phyloP scores from a whole-genome alignment of 1,284 basidiomycete genomes.

The Melanopsichium pennsylvanicum region DNA sequence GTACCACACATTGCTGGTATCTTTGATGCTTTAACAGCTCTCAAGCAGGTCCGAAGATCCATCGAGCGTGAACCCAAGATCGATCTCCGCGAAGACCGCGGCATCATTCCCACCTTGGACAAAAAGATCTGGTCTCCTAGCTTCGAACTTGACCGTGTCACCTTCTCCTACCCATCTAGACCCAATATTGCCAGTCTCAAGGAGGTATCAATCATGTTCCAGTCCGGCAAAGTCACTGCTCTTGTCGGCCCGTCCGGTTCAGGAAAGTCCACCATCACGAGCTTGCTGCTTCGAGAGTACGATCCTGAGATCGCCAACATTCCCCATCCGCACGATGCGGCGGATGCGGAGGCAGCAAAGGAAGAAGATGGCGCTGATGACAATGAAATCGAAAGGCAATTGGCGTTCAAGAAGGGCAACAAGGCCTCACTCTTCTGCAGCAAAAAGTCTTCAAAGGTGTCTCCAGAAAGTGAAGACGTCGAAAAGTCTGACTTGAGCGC shows the following conservation, averaged over 20 bases:
- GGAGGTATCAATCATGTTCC: conserved; percentile 49
- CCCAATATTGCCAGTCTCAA: conserved; percentile 52
- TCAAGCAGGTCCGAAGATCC: conserved; percentile 48
- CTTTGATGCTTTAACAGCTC: conserved; percentile 49
- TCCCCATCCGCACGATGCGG: conserved; percentile 36
- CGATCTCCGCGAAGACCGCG: conserved; percentile 53
- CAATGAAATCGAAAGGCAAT: background rate
- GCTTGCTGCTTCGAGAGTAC: conserved; percentile 67
- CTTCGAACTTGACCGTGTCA: conserved; percentile 55
- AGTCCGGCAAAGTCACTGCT: conserved; percentile 61
- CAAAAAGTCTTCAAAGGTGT: conserved; percentile 5
- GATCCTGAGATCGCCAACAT: conserved; percentile 65
- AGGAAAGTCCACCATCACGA: conserved; percentile 67
- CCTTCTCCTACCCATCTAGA: conserved; percentile 60
- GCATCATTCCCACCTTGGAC: conserved; percentile 22
- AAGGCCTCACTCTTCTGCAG: conserved; percentile 1
- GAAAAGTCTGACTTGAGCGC: conserved; percentile 19
- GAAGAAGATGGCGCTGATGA: conserved; percentile 4
- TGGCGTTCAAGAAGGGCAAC: conserved; percentile 10
- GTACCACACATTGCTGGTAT: conserved; percentile 59
- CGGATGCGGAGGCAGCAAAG: conserved; percentile 14
- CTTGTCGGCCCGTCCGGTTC: conserved; percentile 65
- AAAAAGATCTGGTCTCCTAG: conserved; percentile 38
- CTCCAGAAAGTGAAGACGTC: conserved; percentile 9
- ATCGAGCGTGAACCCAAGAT: conserved; percentile 62